Conservation (phyloP, 2,329 filamentous ascomycete genomes). For the Nothophaeocryptopus gaeumannii region DNA sequence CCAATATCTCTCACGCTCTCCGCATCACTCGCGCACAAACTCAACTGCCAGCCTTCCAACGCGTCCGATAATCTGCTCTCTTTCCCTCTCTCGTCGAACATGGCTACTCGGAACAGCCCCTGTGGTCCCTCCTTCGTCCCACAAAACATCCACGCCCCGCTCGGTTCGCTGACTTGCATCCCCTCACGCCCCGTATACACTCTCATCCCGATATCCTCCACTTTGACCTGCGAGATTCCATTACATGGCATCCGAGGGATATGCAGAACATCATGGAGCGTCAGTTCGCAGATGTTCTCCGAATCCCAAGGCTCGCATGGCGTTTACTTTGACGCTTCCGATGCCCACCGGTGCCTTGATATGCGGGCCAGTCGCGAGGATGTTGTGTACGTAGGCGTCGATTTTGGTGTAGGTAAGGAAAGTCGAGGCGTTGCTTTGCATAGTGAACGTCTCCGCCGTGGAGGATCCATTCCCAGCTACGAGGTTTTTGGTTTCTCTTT, state of each 20-base stretch:
- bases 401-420: constrained; percentile 8
- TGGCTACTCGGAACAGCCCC: neutral
- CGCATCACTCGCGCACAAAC: neutral
- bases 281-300: neutral
- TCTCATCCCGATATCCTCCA: neutral
- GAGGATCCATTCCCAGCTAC: constrained; percentile 8
- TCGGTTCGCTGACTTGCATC: neutral
- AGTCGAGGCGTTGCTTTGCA: constrained; percentile 1
- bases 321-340: constrained; percentile 1
- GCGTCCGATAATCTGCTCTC: neutral
- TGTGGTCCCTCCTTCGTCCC: neutral
- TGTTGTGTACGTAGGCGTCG: neutral
- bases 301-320: constrained; percentile 1
- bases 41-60: neutral
- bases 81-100: neutral
- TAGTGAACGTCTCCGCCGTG: constrained; percentile 9
- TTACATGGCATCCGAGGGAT: constrained; percentile 10
- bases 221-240: neutral
- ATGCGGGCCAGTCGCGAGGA: neutral
- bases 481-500: neutral
- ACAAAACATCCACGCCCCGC: constrained; percentile 1
- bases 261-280: constrained; percentile 10
- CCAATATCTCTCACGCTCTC: neutral
- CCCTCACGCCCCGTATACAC: neutral
- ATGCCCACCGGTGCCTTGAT: constrained; percentile 6